These are phyloP conservation scores for Mortierella antarctica DNA, from an alignment of 192 early-diverging fungal genomes.

Conservation along the genomic window DNA sequence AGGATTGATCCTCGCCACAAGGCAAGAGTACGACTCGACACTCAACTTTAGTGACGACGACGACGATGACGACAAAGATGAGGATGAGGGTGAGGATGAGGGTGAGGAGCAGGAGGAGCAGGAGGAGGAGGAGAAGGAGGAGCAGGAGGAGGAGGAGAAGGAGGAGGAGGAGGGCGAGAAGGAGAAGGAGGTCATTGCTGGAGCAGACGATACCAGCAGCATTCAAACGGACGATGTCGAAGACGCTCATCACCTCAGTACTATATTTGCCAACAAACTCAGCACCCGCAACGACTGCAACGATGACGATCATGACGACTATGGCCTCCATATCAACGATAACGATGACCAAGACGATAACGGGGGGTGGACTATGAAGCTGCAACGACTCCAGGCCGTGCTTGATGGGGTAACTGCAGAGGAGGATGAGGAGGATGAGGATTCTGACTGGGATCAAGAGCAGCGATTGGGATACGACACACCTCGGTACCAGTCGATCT, in stretches of 20 bases:
- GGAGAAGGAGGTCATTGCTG: neutral
- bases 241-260: no score
- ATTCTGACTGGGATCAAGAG: slow-evolving; percentile 41
- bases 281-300: neutral
- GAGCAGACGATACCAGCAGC: neutral
- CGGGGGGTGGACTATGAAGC: neutral
- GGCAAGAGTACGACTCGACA: slow-evolving; percentile 20
- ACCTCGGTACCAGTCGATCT: neutral
- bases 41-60: slow-evolving; percentile 26
- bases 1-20: slow-evolving; percentile 10
- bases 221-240: neutral
- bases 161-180: neutral
- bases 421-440: slow-evolving; percentile 15
- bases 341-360: neutral
- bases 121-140: neutral
- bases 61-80: slow-evolving; percentile 7
- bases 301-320: neutral
- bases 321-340: neutral
- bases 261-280: no score
- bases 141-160: neutral
- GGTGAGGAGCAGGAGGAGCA: neutral
- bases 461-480: slow-evolving; percentile 4
- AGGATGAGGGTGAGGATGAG: slow-evolving; percentile 1
- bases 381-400: no score
- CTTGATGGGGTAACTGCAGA: neutral